Evolutionary conservation across 2,329 filamentous ascomycete genomes (phyloP).

Genomic region (Penicillium thymicola): DNA sequence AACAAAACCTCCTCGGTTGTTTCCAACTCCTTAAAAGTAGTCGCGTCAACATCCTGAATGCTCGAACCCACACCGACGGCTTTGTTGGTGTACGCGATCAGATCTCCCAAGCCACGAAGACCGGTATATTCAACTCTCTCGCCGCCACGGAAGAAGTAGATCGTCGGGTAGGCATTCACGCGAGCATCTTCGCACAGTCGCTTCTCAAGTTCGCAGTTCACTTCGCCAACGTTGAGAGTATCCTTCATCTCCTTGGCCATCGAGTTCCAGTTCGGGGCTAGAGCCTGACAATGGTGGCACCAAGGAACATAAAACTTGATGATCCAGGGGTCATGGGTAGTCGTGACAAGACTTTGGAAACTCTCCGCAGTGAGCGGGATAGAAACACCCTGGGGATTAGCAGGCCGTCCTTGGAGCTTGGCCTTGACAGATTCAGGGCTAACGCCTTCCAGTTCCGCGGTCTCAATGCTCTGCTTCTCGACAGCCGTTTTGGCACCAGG

Average conservation of each 20-base stretch:
- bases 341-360: constrained; percentile 82
- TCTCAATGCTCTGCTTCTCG: constrained; percentile 28
- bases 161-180: constrained; percentile 77
- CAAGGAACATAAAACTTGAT: constrained; percentile 98
- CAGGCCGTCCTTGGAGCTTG: constrained; percentile 52
- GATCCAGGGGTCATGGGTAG: constrained; percentile 90
- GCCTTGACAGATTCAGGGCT: constrained; percentile 46
- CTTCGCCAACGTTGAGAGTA: constrained; percentile 86
- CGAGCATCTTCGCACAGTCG: constrained; percentile 89
- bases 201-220: constrained; percentile 85
- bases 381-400: constrained; percentile 74
- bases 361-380: constrained; percentile 74
- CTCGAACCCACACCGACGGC: constrained; percentile 74
- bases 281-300: constrained; percentile 92
- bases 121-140: constrained; percentile 93
- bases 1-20: constrained; percentile 95
- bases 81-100: constrained; percentile 81
- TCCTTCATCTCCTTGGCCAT: constrained; percentile 89
- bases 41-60: constrained; percentile 75
- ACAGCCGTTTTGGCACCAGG: constrained; percentile 42
- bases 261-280: constrained; percentile 86
- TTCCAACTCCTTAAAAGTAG: constrained; percentile 75
- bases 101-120: constrained; percentile 84
- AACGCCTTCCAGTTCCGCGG: constrained; percentile 34
- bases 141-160: constrained; percentile 87